phyloP scores from a whole-genome alignment of 345 rosid genomes.

The Aquilaria yunnanensis region DNA sequence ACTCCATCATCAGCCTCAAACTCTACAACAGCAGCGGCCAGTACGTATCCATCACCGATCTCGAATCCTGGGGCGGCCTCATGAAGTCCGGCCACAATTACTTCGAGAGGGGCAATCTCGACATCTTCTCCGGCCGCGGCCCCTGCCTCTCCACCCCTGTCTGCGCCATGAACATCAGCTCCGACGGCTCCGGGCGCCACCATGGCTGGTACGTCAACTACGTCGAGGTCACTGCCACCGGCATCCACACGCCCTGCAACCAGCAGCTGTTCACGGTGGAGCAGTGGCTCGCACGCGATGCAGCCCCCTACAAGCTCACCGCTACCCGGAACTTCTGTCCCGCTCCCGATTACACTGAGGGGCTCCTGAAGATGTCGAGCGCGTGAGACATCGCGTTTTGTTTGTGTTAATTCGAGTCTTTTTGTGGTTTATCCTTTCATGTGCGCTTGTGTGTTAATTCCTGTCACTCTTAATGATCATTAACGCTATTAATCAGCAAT shows the following conservation, averaged over 20 bases:
- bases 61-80: slow-evolving; percentile 83
- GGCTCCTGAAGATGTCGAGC: background rate
- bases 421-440: too few relatives aligned
- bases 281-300: slow-evolving; percentile 82
- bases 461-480: too few relatives aligned
- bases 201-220: slow-evolving; percentile 94
- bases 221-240: slow-evolving; percentile 64
- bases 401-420: too few relatives aligned
- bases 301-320: slow-evolving; percentile 57
- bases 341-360: slow-evolving; percentile 9
- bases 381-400: too few relatives aligned
- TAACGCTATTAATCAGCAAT: too few relatives aligned
- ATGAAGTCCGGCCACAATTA: slow-evolving; percentile 67
- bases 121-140: slow-evolving; percentile 75
- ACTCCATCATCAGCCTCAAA: slow-evolving; percentile 51
- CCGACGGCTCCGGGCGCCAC: slow-evolving; percentile 67
- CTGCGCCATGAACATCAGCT: slow-evolving; percentile 67
- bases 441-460: too few relatives aligned
- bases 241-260: slow-evolving; percentile 47
- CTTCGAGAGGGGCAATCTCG: slow-evolving; percentile 88
- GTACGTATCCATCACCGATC: slow-evolving; percentile 31
- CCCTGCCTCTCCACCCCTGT: slow-evolving; percentile 44
- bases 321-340: slow-evolving; percentile 49
- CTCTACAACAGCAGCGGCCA: slow-evolving; percentile 47
- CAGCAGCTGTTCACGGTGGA: slow-evolving; percentile 60